Conservation (phyloP, 2,329 filamentous ascomycete species). For the Tolypocladium nubicola region DNA sequence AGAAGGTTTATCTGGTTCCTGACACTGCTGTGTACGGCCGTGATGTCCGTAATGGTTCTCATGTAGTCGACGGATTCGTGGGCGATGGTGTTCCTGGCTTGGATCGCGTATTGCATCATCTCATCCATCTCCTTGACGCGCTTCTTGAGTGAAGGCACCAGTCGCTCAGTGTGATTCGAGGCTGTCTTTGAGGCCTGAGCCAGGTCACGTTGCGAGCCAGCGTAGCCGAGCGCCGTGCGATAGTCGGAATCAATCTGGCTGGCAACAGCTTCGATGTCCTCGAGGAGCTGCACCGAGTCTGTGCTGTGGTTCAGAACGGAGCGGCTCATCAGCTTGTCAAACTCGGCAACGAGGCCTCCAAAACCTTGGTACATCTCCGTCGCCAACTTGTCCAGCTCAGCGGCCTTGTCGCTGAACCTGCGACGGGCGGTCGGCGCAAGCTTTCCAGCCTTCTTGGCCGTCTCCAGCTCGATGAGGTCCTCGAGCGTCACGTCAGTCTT, state of each 20-base stretch:
- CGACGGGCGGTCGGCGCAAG: slow-evolving; percentile 48
- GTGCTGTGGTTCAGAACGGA: slow-evolving; percentile 46
- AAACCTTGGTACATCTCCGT: slow-evolving; percentile 51
- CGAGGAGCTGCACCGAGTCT: slow-evolving; percentile 58
- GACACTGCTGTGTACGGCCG: slow-evolving; percentile 61
- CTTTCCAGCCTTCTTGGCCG: slow-evolving; percentile 61
- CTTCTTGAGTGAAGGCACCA: slow-evolving; percentile 47
- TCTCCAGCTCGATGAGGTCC: slow-evolving; percentile 66
- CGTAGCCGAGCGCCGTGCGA: slow-evolving; percentile 61
- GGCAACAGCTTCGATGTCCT: slow-evolving; percentile 77
- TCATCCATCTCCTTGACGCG: slow-evolving; percentile 51
- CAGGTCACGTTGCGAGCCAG: slow-evolving; percentile 50
- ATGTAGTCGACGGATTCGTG: slow-evolving; percentile 61
- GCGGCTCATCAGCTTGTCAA: slow-evolving; percentile 46
- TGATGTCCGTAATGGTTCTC: slow-evolving; percentile 72
- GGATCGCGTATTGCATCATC: slow-evolving; percentile 46
- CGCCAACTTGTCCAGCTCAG: slow-evolving; percentile 50
- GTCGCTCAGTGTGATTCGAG: slow-evolving; percentile 50
- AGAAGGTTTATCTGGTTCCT: slow-evolving; percentile 63
- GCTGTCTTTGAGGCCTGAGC: slow-evolving; percentile 54
- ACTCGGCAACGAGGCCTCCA: slow-evolving; percentile 49
- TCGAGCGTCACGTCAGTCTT: slow-evolving; percentile 51
- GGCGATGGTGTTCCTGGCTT: slow-evolving; percentile 58
- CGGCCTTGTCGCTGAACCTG: slow-evolving; percentile 48
- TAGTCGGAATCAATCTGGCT: slow-evolving; percentile 84